phyloP scores from a whole-genome alignment of 163 green algal genomes.

The Dunaliella salina region DNA sequence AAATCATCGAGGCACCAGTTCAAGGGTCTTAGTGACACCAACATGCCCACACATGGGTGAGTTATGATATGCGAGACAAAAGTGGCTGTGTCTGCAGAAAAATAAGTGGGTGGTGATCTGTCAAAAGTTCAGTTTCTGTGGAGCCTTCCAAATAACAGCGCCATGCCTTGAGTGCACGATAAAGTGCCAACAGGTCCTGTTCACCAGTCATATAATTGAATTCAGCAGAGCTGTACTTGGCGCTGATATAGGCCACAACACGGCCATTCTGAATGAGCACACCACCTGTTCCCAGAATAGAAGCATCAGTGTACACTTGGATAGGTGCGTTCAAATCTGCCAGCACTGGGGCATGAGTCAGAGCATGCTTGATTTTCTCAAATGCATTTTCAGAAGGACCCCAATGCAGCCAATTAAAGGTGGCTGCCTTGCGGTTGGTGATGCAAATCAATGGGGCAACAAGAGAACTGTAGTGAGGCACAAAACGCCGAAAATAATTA shows the following conservation, averaged over 20 bases:
- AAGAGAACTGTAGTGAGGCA: slow-evolving; percentile 28
- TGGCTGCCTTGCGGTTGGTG: not conserved
- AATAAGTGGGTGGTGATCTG: slow-evolving; percentile 38
- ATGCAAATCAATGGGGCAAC: slow-evolving; percentile 10
- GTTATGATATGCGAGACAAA: slow-evolving; percentile 18
- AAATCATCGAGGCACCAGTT: not conserved
- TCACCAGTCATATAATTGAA: slow-evolving; percentile 10
- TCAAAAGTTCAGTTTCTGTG: slow-evolving; percentile 19
- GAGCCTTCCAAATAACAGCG: slow-evolving; percentile 15
- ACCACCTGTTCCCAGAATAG: not conserved
- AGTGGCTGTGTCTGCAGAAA: slow-evolving; percentile 23
- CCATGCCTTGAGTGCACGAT: slow-evolving; percentile 26
- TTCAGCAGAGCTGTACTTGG: not conserved
- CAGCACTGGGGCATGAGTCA: slow-evolving; percentile 28
- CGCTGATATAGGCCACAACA: slow-evolving; percentile 25
- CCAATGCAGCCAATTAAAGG: not conserved
- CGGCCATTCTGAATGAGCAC: slow-evolving; percentile 21
- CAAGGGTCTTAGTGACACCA: not conserved
- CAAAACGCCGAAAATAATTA: slow-evolving; percentile 45
- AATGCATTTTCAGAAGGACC: slow-evolving; percentile 23
- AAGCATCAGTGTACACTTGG: slow-evolving; percentile 24
- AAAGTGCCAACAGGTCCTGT: slow-evolving; percentile 40
- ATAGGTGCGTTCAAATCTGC: slow-evolving; percentile 28
- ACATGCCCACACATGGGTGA: slow-evolving; percentile 7
- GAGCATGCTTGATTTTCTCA: slow-evolving; percentile 13